Percentiles rank a stretch among this genome's conserved stretches.
phyloP scores from a whole-genome alignment of 2,329 filamentous ascomycete species.

The Penicillium olsonii region DNA sequence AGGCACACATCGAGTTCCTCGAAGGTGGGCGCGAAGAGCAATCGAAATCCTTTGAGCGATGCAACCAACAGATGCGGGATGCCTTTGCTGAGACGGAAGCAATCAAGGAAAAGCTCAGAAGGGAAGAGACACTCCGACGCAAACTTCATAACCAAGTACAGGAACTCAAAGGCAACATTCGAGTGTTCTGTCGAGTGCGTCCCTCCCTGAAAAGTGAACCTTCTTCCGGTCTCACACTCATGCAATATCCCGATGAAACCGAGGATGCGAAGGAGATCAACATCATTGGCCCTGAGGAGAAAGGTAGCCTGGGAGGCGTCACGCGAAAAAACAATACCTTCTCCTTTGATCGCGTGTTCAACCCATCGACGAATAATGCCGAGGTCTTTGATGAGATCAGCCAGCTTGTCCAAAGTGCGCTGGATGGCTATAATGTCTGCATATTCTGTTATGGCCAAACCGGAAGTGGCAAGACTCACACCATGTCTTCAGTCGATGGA shows the following conservation, averaged over 20 bases:
- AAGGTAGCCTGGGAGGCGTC: conserved; percentile 74
- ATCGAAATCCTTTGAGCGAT: conserved; percentile 78
- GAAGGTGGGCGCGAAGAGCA: conserved; percentile 89
- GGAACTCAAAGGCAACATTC: conserved; percentile 96
- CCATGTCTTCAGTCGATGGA: conserved; percentile 87
- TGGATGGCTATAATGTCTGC: conserved; percentile 98
- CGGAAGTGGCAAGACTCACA: conserved; percentile 93
- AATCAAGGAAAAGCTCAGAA: conserved; percentile 78
- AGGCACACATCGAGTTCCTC: conserved; percentile 82
- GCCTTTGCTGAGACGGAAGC: conserved; percentile 69
- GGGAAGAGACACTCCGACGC: conserved; percentile 84
- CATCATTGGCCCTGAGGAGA: conserved; percentile 79
- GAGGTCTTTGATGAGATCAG: conserved; percentile 96
- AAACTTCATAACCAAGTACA: conserved; percentile 98
- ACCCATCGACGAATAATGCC: conserved; percentile 72
- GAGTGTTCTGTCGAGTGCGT: conserved; percentile 94
- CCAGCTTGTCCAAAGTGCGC: conserved; percentile 90
- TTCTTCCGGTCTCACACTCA: conserved; percentile 66
- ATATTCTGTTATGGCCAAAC: conserved; percentile 99
- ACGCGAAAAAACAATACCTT: conserved; percentile 81
- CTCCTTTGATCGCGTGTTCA: conserved; percentile 90
- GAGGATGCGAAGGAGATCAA: conserved; percentile 87
- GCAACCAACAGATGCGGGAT: conserved; percentile 78
- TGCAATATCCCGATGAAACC: conserved; percentile 75
- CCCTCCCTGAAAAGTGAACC: conserved; percentile 65